These are phyloP conservation scores for Ostreobium quekettii DNA, from an alignment of 139 green algal species.

Conservation along the genomic window DNA sequence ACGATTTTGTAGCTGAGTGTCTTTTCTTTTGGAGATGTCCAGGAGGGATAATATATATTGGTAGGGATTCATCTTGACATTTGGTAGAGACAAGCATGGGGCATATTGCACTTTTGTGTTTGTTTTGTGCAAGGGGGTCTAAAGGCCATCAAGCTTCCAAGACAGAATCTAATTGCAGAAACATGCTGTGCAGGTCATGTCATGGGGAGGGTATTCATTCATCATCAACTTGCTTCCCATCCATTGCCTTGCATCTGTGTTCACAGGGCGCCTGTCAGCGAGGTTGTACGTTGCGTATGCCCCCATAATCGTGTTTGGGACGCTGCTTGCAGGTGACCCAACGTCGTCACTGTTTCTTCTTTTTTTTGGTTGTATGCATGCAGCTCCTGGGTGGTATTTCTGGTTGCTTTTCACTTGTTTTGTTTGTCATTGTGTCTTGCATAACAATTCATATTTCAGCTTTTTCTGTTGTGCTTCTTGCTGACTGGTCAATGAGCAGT, in stretches of 20 bases:
- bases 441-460: too few species aligned
- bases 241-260: conserved; percentile 77
- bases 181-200: conserved; percentile 39
- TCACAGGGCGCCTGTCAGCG: conserved; percentile 45
- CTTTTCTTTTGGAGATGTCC: neutral
- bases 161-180: too few species aligned
- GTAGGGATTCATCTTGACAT: neutral
- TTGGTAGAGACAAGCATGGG: neutral
- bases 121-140: neutral
- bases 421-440: too few species aligned
- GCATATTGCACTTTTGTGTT: neutral
- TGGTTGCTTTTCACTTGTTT: neutral
- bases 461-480: too few species aligned
- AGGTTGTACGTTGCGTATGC: conserved; percentile 79
- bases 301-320: conserved; percentile 70
- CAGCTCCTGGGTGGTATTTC: neutral
- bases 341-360: conserved; percentile 1
- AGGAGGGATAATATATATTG: neutral
- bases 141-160: neutral
- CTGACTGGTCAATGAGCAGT: too few species aligned
- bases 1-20: neutral
- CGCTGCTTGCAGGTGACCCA: conserved; percentile 48
- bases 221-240: conserved; percentile 97
- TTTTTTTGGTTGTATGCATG: conserved; percentile 18
- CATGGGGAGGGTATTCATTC: conserved; percentile 96